Conservation (phyloP, 2,329 filamentous ascomycete genomes). For the Nemania bipapillata region DNA sequence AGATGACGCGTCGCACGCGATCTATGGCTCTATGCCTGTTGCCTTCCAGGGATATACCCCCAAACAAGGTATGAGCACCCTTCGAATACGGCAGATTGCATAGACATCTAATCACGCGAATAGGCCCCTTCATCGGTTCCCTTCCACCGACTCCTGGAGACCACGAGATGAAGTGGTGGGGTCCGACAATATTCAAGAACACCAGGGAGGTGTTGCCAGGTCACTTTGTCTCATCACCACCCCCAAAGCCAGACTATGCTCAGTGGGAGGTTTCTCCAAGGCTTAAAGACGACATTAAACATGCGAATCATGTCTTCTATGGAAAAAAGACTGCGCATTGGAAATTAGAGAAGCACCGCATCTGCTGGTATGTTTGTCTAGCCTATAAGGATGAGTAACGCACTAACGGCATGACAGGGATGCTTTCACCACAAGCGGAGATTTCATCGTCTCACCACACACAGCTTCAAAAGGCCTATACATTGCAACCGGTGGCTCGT, state of each 20-base stretch:
- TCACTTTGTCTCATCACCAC: slow-evolving; percentile 65
- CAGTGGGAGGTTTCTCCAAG: slow-evolving; percentile 69
- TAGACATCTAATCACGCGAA: slow-evolving; percentile 6
- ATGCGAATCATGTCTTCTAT: slow-evolving; percentile 68
- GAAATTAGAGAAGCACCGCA: slow-evolving; percentile 70
- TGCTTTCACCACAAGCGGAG: slow-evolving; percentile 69
- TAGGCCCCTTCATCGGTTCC: slow-evolving; percentile 68
- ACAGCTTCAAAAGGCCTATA: slow-evolving; percentile 35
- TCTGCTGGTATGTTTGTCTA: slow-evolving; percentile 69
- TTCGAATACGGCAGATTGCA: neutral
- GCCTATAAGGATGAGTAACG: neutral
- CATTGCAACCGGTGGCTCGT: slow-evolving; percentile 61
- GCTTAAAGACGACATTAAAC: slow-evolving; percentile 68
- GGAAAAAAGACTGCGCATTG: slow-evolving; percentile 66
- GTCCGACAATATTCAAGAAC: slow-evolving; percentile 69
- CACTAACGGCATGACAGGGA: slow-evolving; percentile 61
- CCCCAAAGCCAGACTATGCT: slow-evolving; percentile 65
- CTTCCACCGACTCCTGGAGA: slow-evolving; percentile 64
- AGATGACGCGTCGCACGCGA: slow-evolving; percentile 30
- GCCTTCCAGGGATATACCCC: slow-evolving; percentile 36
- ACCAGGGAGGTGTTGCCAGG: slow-evolving; percentile 58
- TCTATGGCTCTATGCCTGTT: slow-evolving; percentile 35
- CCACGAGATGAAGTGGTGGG: slow-evolving; percentile 70
- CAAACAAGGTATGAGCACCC: slow-evolving; percentile 20
- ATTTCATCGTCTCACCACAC: slow-evolving; percentile 71